Base-by-base conservation (phyloP, 1,284 basidiomycete genomes). In the Cerrena zonata region DNA sequence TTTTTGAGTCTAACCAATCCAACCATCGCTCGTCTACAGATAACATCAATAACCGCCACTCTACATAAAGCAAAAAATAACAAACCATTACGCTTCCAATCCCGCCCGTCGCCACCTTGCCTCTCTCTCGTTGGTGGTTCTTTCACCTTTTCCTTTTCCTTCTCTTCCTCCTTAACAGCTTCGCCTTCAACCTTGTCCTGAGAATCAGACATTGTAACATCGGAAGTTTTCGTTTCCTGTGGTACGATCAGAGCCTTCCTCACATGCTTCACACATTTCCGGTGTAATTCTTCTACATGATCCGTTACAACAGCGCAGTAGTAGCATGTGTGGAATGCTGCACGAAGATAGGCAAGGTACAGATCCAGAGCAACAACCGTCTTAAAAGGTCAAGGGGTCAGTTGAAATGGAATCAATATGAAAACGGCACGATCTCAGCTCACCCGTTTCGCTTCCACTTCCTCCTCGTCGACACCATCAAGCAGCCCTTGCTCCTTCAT, bases 271-370 rank as follows among this genome's bases (percentile, higher is more conserved):
- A 95, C 77, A 75, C 94, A 96, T 72, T 93, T 91, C 64, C 91
- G 82, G 68, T 92, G 86, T 62, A 97, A 79, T 76, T 95, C 92
- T 72, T 97, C 94, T 67, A 87, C 72, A 74, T 93, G 92, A 71
- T 94, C 88, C 65, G 85, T 88, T 58, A 90, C 81, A 65, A 91
- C 85, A 61, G 89, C 85, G 75, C 94, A 97, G 73, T 97, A 97
- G 72, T 94, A 97, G 79, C 94, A 94, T 64, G 89, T 85, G 78
- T 91, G 79, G 71, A 88, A 92, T 48, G 86, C 89, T 65, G 80
- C 77, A 61, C 91, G 86, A 62, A 94, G 73, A 69, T 92, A 92
- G 49, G 83, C 81, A 67, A 93, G 75, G 67, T 91, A 90, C 67
- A 93, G 69, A 73, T 94, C 91, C 68, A 94, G 77, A 60, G 87